Conservation (phyloP, 345 rosid genomes). For the Geranium brycei region DNA sequence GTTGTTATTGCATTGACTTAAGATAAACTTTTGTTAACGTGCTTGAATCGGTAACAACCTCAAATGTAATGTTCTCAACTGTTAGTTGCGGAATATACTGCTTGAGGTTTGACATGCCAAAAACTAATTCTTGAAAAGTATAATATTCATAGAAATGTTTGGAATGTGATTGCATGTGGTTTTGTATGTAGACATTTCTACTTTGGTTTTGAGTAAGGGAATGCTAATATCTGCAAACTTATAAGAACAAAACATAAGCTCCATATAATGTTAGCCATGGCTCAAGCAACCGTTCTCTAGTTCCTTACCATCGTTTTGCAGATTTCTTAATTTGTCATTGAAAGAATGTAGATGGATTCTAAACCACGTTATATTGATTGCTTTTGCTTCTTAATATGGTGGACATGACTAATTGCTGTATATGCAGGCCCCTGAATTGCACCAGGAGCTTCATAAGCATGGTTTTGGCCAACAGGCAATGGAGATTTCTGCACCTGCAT, state of each 20-base stretch:
- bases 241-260: no score
- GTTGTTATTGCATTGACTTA: no score
- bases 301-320: not conserved
- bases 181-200: not conserved
- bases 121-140: not conserved
- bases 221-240: no score
- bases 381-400: not conserved
- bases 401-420: not conserved
- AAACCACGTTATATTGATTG: not conserved
- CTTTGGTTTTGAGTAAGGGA: no score
- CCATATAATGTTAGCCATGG: no score
- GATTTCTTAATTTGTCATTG: not conserved
- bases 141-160: no score
- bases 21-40: no score
- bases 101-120: not conserved
- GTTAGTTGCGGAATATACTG: no score
- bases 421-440: constrained; percentile 66
- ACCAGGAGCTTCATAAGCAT: constrained; percentile 47
- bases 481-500: constrained; percentile 26
- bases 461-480: constrained; percentile 33
- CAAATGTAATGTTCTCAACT: not conserved
- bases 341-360: not conserved
- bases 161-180: not conserved
- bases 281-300: no score
- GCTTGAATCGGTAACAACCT: not conserved